These are phyloP conservation scores for Phytophthora sansomeana DNA, from an alignment of 352 stramenopile species.

Conservation along the genomic window DNA sequence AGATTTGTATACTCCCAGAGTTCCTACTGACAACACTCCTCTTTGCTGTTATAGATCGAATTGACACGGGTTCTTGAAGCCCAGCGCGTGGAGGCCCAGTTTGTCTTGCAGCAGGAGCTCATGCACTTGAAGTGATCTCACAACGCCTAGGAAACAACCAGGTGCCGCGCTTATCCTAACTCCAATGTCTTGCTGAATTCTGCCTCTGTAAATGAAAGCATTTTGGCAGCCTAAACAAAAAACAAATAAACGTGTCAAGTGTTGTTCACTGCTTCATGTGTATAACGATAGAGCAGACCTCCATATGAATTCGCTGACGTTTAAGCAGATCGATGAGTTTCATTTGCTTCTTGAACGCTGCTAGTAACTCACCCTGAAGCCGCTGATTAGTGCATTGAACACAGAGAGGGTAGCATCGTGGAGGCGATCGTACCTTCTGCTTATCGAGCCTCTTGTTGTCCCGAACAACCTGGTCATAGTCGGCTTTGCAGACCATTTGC, in stretches of 20 bases:
- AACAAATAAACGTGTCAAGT: constrained; percentile 24
- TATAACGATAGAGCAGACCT: constrained; percentile 41
- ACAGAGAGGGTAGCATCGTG: not conserved
- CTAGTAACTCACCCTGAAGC: constrained; percentile 67
- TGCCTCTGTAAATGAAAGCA: constrained; percentile 88
- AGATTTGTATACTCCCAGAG: not conserved
- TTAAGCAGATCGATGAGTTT: constrained; percentile 90
- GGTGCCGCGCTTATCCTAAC: constrained; percentile 41
- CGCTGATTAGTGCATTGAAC: not conserved
- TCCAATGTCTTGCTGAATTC: constrained; percentile 86
- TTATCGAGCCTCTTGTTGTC: constrained; percentile 86
- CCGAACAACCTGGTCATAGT: constrained; percentile 66
- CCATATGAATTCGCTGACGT: constrained; percentile 87
- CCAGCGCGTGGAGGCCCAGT: constrained; percentile 73
- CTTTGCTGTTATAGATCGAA: constrained; percentile 58
- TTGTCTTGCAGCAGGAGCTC: constrained; percentile 72
- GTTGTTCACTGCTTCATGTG: not conserved
- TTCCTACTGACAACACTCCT: constrained; percentile 1
- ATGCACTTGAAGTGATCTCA: constrained; percentile 50
- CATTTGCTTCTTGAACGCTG: constrained; percentile 89
- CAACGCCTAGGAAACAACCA: not conserved
- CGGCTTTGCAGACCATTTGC: constrained; percentile 54
- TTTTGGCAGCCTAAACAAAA: constrained; percentile 67
- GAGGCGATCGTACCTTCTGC: constrained; percentile 63
- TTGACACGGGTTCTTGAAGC: constrained; percentile 78